phyloP scores from a whole-genome alignment of 2,329 filamentous ascomycete genomes.

The Falciphora oryzae region DNA sequence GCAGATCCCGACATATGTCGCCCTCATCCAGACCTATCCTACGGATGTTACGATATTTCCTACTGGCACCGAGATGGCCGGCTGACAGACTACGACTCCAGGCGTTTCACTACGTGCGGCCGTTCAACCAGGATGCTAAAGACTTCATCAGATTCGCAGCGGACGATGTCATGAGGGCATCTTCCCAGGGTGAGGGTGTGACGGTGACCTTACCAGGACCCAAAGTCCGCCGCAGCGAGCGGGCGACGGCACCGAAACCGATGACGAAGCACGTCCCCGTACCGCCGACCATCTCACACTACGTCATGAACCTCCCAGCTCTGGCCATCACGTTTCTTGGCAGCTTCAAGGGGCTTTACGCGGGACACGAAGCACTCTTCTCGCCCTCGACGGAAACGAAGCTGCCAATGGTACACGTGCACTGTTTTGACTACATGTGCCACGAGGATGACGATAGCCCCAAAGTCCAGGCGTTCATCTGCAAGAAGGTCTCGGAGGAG shows the following conservation, averaged over 20 bases:
- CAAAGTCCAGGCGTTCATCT: slow-evolving; percentile 57
- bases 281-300: slow-evolving; percentile 80
- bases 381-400: slow-evolving; percentile 39
- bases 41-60: too few relatives aligned
- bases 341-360: slow-evolving; percentile 72
- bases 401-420: slow-evolving; percentile 83
- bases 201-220: slow-evolving; percentile 33
- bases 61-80: too few relatives aligned
- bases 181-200: slow-evolving; percentile 44
- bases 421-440: slow-evolving; percentile 85
- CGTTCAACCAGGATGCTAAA: slow-evolving; percentile 78
- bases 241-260: slow-evolving; percentile 1
- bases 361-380: slow-evolving; percentile 63
- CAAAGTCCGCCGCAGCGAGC: slow-evolving; percentile 30
- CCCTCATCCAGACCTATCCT: too few relatives aligned
- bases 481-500: slow-evolving; percentile 57
- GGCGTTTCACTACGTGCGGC: slow-evolving; percentile 55
- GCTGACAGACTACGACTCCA: too few relatives aligned
- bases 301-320: slow-evolving; percentile 96
- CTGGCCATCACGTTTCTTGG: slow-evolving; percentile 78
- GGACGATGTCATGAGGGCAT: slow-evolving; percentile 50
- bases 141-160: slow-evolving; percentile 71
- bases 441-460: slow-evolving; percentile 51
- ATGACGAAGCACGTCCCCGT: slow-evolving; percentile 36
- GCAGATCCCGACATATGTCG: too few relatives aligned